Conservation (phyloP, 805 yeast species). For the Candida montana region DNA sequence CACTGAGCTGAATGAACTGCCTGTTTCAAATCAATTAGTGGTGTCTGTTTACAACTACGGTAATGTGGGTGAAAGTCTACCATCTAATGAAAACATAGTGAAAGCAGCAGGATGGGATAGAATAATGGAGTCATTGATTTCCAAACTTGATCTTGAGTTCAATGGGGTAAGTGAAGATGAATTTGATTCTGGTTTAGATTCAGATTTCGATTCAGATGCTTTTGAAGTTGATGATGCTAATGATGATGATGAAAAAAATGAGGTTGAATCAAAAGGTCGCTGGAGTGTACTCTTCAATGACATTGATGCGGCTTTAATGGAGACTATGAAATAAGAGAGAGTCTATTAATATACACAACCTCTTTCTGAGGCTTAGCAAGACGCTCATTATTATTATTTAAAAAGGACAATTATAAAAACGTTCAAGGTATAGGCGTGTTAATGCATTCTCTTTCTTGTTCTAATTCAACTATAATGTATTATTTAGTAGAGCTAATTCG, state of each 20-base stretch:
- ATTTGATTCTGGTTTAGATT: conserved; percentile 3
- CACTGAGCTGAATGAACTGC: not conserved
- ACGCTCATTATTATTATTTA: too few species aligned
- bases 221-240: conserved; percentile 6
- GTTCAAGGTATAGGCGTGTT: too few species aligned
- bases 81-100: conserved; percentile 1
- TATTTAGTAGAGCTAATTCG: too few species aligned
- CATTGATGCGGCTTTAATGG: conserved; percentile 21
- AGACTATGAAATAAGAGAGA: conserved; percentile 7
- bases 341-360: too few species aligned
- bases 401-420: too few species aligned
- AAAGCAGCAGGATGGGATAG: conserved; percentile 19
- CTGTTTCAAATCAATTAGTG: conserved; percentile 14
- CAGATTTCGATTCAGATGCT: conserved; percentile 8
- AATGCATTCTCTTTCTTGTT: too few species aligned
- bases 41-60: conserved; percentile 7
- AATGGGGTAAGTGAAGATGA: not conserved
- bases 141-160: conserved; percentile 13
- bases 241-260: conserved; percentile 2
- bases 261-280: not conserved
- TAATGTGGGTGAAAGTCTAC: not conserved
- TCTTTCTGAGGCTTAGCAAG: too few species aligned
- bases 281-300: conserved; percentile 23
- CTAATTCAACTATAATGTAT: too few species aligned
- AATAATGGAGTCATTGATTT: conserved; percentile 22